Evolutionary conservation across 2,329 filamentous ascomycete species (phyloP), one percentile per base, ranked within the genome.

Genomic region (Aspergillus candidus): DNA sequence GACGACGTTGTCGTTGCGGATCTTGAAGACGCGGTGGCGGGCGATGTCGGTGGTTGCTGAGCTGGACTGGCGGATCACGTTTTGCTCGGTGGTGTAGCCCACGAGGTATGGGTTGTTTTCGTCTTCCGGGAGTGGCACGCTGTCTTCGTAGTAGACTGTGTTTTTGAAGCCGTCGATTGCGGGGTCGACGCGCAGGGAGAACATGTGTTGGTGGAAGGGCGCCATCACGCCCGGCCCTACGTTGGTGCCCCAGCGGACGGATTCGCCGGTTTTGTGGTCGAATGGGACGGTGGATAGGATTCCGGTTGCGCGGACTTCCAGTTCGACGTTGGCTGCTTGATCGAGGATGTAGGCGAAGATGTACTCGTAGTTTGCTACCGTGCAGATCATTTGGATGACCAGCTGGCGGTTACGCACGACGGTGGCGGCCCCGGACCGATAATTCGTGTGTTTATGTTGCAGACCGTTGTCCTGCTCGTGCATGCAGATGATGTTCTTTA

Each of bases 181-280:
- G n/a, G 80, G 79, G 56, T 83, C 80, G 11, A 83, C 69, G 7
- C 80, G 76, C 4, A 83, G 71, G 3, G 77, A 82, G 68, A 90
- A 88, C 61, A 88, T 84, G 64, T 89, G 86, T 59, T 90, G 85
- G 57, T 89, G 85, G 64, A 85, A 80, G 0, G 73, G 71, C 2
- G 82, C 84, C 30, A 88, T 76, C 12, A 84, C 82, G 35, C 83
- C 82, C 0, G 82, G 82, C 46, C 83, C 80, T 4, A 86, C 81
- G 33, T 84, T 76, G 1, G 82, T 86, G 30, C 82, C 83, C 70
- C 78, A 84, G 2, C 79, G 77, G 3, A 84, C 80, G 11, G 76
- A 75, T 40, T 81, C 61, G 11, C 78, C 80, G 47, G 83, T 76
- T 18, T 66, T 58, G 41, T 70, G 67, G 46, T 85, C 81, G 51